Conservation (phyloP, 208 protist species). For the Wallacemonas sp. region DNA sequence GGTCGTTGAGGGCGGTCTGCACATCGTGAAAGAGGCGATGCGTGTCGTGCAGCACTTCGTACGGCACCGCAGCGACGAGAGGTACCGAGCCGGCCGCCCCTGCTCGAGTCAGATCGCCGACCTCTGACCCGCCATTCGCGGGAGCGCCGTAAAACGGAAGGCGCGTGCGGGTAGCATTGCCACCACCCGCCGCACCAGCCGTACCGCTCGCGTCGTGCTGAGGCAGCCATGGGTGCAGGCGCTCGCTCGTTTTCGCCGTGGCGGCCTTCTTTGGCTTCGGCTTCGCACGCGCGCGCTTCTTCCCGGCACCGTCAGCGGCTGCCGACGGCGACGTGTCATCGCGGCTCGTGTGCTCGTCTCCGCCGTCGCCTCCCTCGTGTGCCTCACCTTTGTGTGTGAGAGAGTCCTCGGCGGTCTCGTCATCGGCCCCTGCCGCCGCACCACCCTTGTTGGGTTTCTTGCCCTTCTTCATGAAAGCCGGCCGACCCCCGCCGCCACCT, state of each 20-base stretch:
- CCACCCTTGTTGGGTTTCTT: slow-evolving; percentile 17
- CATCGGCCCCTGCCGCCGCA: too few species aligned
- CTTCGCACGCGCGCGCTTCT: not conserved
- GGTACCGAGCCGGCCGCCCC: not conserved
- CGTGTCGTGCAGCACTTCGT: slow-evolving; percentile 36
- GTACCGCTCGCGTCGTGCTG: not conserved
- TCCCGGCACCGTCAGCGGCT: too few species aligned
- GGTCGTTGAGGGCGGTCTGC: slow-evolving; percentile 58
- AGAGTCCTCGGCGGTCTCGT: too few species aligned
- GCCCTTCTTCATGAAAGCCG: slow-evolving; percentile 19
- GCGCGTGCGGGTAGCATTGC: not conserved
- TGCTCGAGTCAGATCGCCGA: not conserved
- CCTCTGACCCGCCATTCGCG: not conserved
- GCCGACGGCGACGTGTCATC: slow-evolving; percentile 8
- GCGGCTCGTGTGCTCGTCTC: not conserved
- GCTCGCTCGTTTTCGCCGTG: not conserved
- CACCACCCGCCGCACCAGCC: not conserved
- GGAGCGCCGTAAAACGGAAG: not conserved
- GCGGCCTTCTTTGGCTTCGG: not conserved
- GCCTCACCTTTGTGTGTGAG: slow-evolving; percentile 12
- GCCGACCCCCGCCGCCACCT: slow-evolving; percentile 20
- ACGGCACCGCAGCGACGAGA: slow-evolving; percentile 32
- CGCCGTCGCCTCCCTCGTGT: not conserved
- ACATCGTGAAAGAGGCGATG: slow-evolving; percentile 53
- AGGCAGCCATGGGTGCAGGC: not conserved